Base-by-base conservation (phyloP, 768 basidiomycete genomes). In the Cystofilobasidium capitatum region DNA sequence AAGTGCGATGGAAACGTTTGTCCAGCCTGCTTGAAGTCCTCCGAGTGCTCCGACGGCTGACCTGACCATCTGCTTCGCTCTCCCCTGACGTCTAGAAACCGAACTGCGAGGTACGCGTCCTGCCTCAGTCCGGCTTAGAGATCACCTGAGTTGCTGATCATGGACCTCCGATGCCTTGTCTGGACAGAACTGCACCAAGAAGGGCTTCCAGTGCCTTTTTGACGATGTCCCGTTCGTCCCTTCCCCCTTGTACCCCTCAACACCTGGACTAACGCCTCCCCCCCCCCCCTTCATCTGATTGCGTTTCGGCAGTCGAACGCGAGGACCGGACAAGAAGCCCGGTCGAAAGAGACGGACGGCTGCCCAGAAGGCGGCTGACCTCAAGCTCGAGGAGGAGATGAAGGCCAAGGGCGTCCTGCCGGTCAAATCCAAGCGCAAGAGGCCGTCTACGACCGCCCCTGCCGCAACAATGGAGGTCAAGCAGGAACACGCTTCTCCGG, bases 1-100 rank as follows among this genome's bases (percentile, higher is more conserved):
- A 69, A 68, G 36, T 71, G 71, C 59, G 69, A 69, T n/a, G 51
- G 51, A n/a, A n/a, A n/a, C n/a, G n/a, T n/a, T n/a, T n/a, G n/a
- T n/a, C n/a, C n/a, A n/a, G n/a, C n/a, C n/a, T n/a, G n/a, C n/a
- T n/a, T n/a, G n/a, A n/a, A n/a, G n/a, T n/a, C n/a, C n/a, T n/a
- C n/a, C n/a, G n/a, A n/a, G n/a, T n/a, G n/a, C n/a, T n/a, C n/a
- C n/a, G n/a, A n/a, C n/a, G n/a, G n/a, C n/a, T n/a, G n/a, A n/a
- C n/a, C n/a, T n/a, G n/a, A n/a, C 51, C 51, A 55, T 26, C 29
- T 55, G 6, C 29, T 14, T 33, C 8, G 7, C 20, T 55, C 29
- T 2, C 31, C 49, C 31, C 13, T 31, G 16, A 7, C 51, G 12
- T 33, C 51, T 33, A n/a, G n/a, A n/a, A n/a, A n/a, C n/a, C n/a